phyloP scores from a whole-genome alignment of 2,329 filamentous ascomycete genomes.

The Pseudopyrenochaeta lycopersici region DNA sequence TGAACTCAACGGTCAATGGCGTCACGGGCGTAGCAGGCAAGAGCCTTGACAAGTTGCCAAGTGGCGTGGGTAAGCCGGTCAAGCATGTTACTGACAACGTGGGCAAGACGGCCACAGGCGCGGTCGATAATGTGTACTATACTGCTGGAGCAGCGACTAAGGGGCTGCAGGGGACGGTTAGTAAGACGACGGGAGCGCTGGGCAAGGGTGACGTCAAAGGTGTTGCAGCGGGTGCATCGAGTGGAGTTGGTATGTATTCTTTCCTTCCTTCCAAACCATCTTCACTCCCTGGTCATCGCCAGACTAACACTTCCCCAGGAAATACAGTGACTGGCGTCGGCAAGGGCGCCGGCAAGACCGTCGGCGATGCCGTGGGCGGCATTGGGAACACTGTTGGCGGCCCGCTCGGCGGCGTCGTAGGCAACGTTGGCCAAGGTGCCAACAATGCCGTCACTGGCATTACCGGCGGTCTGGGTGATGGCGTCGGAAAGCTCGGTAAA shows the following conservation, averaged over 20 bases:
- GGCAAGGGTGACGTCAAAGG: slow-evolving; percentile 54
- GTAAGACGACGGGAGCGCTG: slow-evolving; percentile 55
- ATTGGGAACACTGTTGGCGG: slow-evolving; percentile 49
- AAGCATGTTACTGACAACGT: slow-evolving; percentile 52
- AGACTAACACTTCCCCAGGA: slow-evolving; percentile 22
- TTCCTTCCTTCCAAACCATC: background rate
- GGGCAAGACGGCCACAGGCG: slow-evolving; percentile 53
- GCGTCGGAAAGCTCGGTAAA: slow-evolving; percentile 55
- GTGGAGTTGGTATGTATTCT: slow-evolving; percentile 35
- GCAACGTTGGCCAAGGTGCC: slow-evolving; percentile 54
- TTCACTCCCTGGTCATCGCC: background rate
- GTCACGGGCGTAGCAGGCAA: slow-evolving; percentile 50
- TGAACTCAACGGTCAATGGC: slow-evolving; percentile 48
- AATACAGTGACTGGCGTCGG: slow-evolving; percentile 49
- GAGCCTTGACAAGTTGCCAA: slow-evolving; percentile 45
- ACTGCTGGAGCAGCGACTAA: slow-evolving; percentile 52
- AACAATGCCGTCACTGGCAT: slow-evolving; percentile 53
- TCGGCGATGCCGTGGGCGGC: slow-evolving; percentile 51
- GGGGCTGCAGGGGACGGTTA: slow-evolving; percentile 54
- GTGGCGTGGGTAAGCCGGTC: slow-evolving; percentile 47
- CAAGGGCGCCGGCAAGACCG: slow-evolving; percentile 45
- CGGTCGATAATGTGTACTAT: slow-evolving; percentile 52
- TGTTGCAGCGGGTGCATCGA: slow-evolving; percentile 47
- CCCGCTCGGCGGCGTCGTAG: slow-evolving; percentile 53
- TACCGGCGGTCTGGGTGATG: slow-evolving; percentile 55